Percentiles rank a stretch among this genome's conserved stretches.
These are phyloP conservation scores for Cladorrhinum sp. DNA, from an alignment of 2,329 filamentous ascomycete genomes.

Conservation along the genomic window DNA sequence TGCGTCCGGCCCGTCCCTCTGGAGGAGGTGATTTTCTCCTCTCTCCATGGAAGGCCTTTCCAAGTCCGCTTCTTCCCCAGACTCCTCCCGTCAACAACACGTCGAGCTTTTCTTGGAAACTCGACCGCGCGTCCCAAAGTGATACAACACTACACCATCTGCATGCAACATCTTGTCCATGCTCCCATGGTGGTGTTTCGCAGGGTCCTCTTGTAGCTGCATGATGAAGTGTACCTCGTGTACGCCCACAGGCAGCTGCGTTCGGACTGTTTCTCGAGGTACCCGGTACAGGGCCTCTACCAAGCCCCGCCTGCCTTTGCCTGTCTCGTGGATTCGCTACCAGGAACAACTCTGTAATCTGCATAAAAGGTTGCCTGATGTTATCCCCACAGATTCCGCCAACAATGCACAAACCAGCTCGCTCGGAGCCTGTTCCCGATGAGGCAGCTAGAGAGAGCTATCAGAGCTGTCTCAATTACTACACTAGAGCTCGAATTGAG, in stretches of 20 bases:
- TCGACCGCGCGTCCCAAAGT: conserved; percentile 5
- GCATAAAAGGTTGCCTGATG: conserved; percentile 9
- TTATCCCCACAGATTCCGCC: conserved; percentile 7
- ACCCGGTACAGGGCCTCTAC: neutral
- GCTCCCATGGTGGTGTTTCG: neutral
- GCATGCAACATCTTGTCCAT: neutral
- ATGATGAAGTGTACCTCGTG: neutral
- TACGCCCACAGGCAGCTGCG: neutral
- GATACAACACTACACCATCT: neutral
- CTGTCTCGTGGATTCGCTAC: neutral
- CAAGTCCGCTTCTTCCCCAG: neutral
- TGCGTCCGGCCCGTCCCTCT: no score
- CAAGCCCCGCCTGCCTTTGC: neutral
- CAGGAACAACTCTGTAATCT: conserved; percentile 2
- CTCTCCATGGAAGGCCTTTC: neutral
- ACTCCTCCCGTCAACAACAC: neutral
- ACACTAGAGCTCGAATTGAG: neutral
- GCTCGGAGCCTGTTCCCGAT: conserved; percentile 17
- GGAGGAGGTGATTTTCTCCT: neutral
- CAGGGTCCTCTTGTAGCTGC: neutral
- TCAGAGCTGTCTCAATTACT: conserved; percentile 6
- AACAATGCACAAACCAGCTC: conserved; percentile 4
- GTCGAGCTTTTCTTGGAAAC: neutral
- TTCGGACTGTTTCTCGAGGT: neutral
- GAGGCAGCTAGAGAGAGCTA: conserved; percentile 14